Percentiles rank a stretch among this genome's conserved stretches.
These are phyloP conservation scores for Aspergillus sclerotioniger DNA, from an alignment of 495 filamentous ascomycete species.

Conservation along the genomic window DNA sequence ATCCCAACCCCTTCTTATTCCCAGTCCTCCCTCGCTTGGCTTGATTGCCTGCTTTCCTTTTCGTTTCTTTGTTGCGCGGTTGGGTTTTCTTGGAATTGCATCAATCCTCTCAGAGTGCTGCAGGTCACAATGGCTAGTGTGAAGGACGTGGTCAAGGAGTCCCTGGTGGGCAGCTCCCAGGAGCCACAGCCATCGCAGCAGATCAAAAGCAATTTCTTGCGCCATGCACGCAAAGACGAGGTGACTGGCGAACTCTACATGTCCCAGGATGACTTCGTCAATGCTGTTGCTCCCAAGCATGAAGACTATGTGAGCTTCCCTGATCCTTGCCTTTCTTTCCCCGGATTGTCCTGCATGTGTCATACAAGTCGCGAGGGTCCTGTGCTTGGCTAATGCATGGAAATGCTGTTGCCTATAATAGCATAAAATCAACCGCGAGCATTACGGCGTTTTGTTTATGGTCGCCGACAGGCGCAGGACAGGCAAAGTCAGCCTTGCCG, in stretches of 20 bases:
- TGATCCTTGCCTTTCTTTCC: not conserved
- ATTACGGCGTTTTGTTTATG: conserved; percentile 88
- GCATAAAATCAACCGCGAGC: conserved; percentile 96
- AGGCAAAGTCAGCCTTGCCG: conserved; percentile 72
- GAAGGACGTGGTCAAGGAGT: conserved; percentile 74
- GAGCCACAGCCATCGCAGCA: conserved; percentile 64
- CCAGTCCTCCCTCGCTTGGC: conserved; percentile 7
- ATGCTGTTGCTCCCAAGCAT: conserved; percentile 80
- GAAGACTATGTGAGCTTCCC: conserved; percentile 81
- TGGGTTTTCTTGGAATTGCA: conserved; percentile 7
- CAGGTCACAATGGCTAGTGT: conserved; percentile 51
- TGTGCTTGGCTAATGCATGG: conserved; percentile 16
- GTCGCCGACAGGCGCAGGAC: conserved; percentile 76
- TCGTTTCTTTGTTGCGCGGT: conserved; percentile 4
- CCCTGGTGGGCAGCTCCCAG: conserved; percentile 63
- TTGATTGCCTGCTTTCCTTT: conserved; percentile 7
- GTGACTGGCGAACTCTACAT: conserved; percentile 75
- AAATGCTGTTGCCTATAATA: conserved; percentile 31
- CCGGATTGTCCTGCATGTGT: conserved; percentile 14
- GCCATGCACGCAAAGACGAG: conserved; percentile 72
- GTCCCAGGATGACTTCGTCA: conserved; percentile 79
- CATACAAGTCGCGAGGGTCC: conserved; percentile 10
- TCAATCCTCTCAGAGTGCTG: conserved; percentile 16
- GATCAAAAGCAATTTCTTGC: conserved; percentile 69
- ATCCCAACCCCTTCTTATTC: conserved; percentile 22